Evolutionary conservation across 495 filamentous ascomycete genomes (phyloP).

Genomic region (Penicillium bovifimosum): DNA sequence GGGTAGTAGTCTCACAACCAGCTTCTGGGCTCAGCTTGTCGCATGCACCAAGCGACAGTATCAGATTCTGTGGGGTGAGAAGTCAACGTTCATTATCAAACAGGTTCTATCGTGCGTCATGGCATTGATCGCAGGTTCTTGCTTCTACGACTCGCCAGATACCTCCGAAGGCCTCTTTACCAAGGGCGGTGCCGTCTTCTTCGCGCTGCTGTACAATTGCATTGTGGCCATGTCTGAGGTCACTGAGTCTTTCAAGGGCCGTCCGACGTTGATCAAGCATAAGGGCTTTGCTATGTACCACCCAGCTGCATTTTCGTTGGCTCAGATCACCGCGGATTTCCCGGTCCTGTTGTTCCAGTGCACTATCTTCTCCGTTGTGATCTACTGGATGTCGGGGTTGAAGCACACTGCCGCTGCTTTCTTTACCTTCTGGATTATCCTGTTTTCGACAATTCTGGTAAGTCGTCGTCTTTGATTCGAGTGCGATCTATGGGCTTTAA

Average conservation of each 20-base stretch:
- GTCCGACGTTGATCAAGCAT: conserved; percentile 69
- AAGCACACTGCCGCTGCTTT: conserved; percentile 43
- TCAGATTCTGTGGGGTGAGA: conserved; percentile 56
- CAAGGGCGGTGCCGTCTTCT: conserved; percentile 56
- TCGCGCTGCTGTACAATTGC: conserved; percentile 65
- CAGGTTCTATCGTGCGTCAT: conserved; percentile 36
- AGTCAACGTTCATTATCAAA: conserved; percentile 54
- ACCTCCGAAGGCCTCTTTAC: conserved; percentile 42
- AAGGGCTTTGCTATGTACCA: conserved; percentile 68
- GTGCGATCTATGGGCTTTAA: background rate
- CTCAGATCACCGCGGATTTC: conserved; percentile 62
- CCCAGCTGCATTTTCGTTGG: conserved; percentile 64
- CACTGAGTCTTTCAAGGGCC: conserved; percentile 59
- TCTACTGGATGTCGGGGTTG: conserved; percentile 67
- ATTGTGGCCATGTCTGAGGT: conserved; percentile 67
- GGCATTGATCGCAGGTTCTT: conserved; percentile 36
- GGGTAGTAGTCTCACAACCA: conserved; percentile 49
- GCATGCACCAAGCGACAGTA: conserved; percentile 48
- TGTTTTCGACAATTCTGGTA: conserved; percentile 32
- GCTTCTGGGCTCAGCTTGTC: conserved; percentile 51
- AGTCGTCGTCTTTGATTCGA: background rate
- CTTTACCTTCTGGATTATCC: conserved; percentile 46
- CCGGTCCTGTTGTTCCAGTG: conserved; percentile 60
- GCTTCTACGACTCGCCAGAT: conserved; percentile 33
- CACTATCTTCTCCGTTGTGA: conserved; percentile 57